Base-by-base conservation (phyloP, 352 stramenopile genomes). In the Blastocystis hominis region DNA sequence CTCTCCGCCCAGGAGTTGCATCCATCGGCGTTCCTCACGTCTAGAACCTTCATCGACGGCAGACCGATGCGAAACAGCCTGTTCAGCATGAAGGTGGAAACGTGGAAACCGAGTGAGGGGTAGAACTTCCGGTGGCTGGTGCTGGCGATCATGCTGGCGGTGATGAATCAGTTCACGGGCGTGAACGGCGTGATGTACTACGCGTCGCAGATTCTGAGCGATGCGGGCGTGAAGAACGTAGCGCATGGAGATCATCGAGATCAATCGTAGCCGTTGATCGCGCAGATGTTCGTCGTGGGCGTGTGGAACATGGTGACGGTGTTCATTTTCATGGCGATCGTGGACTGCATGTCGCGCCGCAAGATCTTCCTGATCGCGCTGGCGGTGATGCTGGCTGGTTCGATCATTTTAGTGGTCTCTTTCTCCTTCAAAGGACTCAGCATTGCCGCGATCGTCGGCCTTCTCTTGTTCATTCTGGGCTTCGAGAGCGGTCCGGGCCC, bases 131-230 rank as follows among this genome's bases (percentile, higher is more conserved):
- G 56, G 34, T 86, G 75, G 75, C 42, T 86, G 17, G n/a, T 75
- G 7, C 50, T 86, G 15, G 56, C 75, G 24, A 36, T 86, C 1
- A 86, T 86, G 75, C 36, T 86, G 50, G 75, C 75, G 3, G 53
- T 86, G 36, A 86, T 86, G 75, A 86, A 86, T 38, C 75, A 86
- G 62, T 75, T 86, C 62, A 86, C 75, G 13, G 75, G 75, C 15
- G 47, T 86, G 17, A 78, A 78, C 53, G 68, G 68, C 42, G 68
- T 78, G 10, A 86, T 86, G 62, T 86, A 86, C 50, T 86, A 86
- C 50, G 62, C 62, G 44, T 70, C 61, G n/a, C 36, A 69, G 17
- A 86, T 86, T 70, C 75, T 86, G 36, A n/a, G 30, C 24, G 62
- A 40, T 17, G 75, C 75, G 10, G 75, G 75, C 50, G 75, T 86